Conservation (phyloP, 495 filamentous ascomycete species). For the Trypethelium eluteriae region DNA sequence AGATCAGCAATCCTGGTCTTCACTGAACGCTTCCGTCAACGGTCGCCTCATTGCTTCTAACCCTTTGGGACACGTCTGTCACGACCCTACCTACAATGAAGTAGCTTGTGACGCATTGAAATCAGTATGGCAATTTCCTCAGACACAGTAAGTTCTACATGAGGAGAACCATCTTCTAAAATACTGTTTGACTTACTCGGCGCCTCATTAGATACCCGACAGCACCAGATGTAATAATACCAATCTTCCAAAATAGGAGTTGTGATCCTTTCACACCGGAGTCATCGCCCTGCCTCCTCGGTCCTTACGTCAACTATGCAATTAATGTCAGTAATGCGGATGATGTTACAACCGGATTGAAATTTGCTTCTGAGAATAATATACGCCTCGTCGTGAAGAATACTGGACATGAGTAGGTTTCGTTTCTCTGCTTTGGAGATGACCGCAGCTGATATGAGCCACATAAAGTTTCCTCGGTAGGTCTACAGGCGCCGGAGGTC, state of each 20-base stretch:
- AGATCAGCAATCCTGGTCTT: background rate
- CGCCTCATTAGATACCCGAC: background rate
- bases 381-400: constrained; percentile 17
- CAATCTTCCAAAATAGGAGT: background rate
- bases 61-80: background rate
- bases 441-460: no score
- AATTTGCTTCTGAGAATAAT: constrained; percentile 12
- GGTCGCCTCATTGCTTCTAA: background rate
- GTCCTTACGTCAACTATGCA: constrained; percentile 14
- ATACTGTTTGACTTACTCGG: no score
- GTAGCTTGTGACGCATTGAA: background rate
- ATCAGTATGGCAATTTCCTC: background rate
- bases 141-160: background rate
- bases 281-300: background rate
- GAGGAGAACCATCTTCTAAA: no score
- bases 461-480: constrained; percentile 22
- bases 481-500: constrained; percentile 45
- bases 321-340: constrained; percentile 14
- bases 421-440: no score
- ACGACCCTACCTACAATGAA: background rate
- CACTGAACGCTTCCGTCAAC: background rate
- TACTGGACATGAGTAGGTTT: constrained; percentile 19
- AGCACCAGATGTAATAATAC: background rate
- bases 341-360: constrained; percentile 13
- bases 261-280: background rate